Conservation (phyloP, 2,329 filamentous ascomycete genomes). For the Ilyonectria mors-panacis region DNA sequence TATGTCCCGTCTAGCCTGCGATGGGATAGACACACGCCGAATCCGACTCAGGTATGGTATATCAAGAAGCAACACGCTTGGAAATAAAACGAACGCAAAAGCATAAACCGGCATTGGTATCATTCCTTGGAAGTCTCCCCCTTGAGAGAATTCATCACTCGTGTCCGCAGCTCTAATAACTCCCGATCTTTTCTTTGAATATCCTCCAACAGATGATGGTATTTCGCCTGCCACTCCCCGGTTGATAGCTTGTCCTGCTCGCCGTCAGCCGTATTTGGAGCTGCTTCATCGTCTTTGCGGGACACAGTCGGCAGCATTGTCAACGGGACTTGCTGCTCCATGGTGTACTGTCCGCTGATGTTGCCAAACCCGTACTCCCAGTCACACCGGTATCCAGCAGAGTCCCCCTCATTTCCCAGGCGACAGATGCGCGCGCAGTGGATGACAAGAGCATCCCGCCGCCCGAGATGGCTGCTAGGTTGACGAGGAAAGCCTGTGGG, state of each 20-base stretch:
- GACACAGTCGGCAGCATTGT: constrained; percentile 57
- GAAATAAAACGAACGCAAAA: constrained; percentile 21
- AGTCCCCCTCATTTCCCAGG: constrained; percentile 58
- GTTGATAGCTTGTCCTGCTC: constrained; percentile 47
- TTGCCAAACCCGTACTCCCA: constrained; percentile 71
- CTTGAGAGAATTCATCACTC: constrained; percentile 58
- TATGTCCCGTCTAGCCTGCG: constrained; percentile 13
- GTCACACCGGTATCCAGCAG: constrained; percentile 64
- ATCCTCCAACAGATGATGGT: constrained; percentile 70
- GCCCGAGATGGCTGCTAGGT: constrained; percentile 70
- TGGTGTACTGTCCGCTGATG: constrained; percentile 67
- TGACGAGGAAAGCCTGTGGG: constrained; percentile 71
- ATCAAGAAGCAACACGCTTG: constrained; percentile 15
- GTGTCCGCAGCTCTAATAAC: constrained; percentile 60
- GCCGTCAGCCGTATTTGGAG: constrained; percentile 34
- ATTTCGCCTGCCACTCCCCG: constrained; percentile 67
- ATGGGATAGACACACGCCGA: constrained; percentile 9
- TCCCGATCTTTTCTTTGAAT: constrained; percentile 72
- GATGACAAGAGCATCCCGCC: constrained; percentile 65
- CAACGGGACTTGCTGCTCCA: constrained; percentile 64
- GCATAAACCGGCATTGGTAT: constrained; percentile 32
- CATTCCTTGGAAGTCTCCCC: constrained; percentile 34
- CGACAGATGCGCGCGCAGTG: constrained; percentile 59
- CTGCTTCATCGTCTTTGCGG: constrained; percentile 33
- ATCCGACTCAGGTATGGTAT: constrained; percentile 20